A percentile compares a stretch with the other conserved stretches of the same genome.
Evolutionary conservation across 108 stramenopile species (phyloP).

Genomic region (Cafeteria roenbergensis): DNA sequence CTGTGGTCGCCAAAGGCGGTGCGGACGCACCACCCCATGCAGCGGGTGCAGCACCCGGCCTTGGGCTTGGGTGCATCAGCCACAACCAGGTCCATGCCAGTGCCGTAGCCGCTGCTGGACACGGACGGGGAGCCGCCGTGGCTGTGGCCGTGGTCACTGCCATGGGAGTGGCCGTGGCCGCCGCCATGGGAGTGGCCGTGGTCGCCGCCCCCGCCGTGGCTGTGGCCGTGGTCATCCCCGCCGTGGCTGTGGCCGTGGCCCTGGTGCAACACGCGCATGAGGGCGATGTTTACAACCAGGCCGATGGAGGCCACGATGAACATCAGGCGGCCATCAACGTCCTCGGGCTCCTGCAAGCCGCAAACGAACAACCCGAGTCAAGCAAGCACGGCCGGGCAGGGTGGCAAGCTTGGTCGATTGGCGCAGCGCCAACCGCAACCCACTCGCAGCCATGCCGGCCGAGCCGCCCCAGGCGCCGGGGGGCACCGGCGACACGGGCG

Average conservation of each 20-base stretch:
- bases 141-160: conserved; percentile 16
- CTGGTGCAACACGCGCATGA: conserved; percentile 65
- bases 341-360: conserved; percentile 19
- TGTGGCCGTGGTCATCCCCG: conserved; percentile 24
- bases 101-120: not conserved
- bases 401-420: too few species aligned
- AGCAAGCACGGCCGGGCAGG: too few species aligned
- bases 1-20: too few species aligned
- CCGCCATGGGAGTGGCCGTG: conserved; percentile 16
- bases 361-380: too few species aligned
- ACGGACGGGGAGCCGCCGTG: conserved; percentile 21
- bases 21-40: too few species aligned
- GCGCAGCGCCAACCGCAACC: too few species aligned
- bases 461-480: too few species aligned
- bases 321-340: conserved; percentile 79
- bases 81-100: too few species aligned
- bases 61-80: too few species aligned
- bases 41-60: too few species aligned
- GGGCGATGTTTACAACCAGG: conserved; percentile 68
- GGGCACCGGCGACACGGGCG: too few species aligned
- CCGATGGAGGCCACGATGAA: conserved; percentile 64
- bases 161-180: conserved; percentile 17
- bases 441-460: too few species aligned
- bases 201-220: conserved; percentile 5
- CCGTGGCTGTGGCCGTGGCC: conserved; percentile 63